Conservation (phyloP, 139 green algal genomes). For the Closterium sp. region DNA sequence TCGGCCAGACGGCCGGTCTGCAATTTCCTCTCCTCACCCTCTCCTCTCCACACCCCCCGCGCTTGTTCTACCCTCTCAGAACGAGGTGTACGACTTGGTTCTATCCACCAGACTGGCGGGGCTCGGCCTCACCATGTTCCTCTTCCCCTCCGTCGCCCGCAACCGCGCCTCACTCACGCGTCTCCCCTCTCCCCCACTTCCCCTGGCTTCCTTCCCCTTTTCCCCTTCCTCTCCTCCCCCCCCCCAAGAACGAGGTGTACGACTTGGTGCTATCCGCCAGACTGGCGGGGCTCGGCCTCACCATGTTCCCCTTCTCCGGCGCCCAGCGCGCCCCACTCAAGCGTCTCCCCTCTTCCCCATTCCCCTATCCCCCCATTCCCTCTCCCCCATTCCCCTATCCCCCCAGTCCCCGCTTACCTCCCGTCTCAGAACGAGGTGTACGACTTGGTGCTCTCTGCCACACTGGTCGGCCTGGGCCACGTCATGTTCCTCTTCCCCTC, state of each 20-base stretch:
- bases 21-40: neutral
- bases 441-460: slow-evolving; percentile 29
- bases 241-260: too few relatives aligned
- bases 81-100: slow-evolving; percentile 39
- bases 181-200: too few relatives aligned
- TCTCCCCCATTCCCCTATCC: too few relatives aligned
- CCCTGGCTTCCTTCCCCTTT: too few relatives aligned
- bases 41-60: neutral
- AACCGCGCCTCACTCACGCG: neutral
- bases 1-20: neutral
- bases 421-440: neutral
- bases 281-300: too few relatives aligned
- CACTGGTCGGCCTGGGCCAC: slow-evolving; percentile 24
- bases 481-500: slow-evolving; percentile 18
- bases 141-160: slow-evolving; percentile 20
- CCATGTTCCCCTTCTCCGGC: too few relatives aligned
- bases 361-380: too few relatives aligned
- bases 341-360: too few relatives aligned
- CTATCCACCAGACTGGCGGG: slow-evolving; percentile 25
- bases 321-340: too few relatives aligned
- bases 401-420: too few relatives aligned
- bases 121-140: slow-evolving; percentile 34
- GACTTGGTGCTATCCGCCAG: too few relatives aligned
- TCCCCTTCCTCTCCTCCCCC: too few relatives aligned
- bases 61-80: slow-evolving; percentile 2